Conservation (phyloP, 495 filamentous ascomycete species). For the Podospora comata region DNA sequence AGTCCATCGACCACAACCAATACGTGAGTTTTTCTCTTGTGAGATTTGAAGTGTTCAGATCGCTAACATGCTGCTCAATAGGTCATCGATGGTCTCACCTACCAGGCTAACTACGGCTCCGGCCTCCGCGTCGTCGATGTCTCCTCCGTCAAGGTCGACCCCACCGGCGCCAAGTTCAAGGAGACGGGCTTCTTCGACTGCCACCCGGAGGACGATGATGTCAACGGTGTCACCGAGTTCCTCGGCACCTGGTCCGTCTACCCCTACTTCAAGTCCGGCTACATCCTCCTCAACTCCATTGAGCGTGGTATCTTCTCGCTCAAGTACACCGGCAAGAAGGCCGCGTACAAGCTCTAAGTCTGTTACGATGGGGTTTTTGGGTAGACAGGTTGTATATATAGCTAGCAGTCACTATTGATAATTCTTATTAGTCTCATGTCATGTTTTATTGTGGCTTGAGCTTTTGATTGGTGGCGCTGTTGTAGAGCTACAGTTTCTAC, state of each 20-base stretch:
- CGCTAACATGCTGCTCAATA: background rate
- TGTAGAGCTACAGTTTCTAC: background rate
- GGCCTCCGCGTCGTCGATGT: slow-evolving; percentile 58
- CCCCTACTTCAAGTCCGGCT: slow-evolving; percentile 55
- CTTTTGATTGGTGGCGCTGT: background rate
- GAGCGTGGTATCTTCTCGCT: slow-evolving; percentile 57
- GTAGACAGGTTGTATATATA: background rate
- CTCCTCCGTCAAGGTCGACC: slow-evolving; percentile 50
- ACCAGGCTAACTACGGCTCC: slow-evolving; percentile 59
- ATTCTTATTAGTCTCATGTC: background rate
- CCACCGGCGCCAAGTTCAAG: slow-evolving; percentile 48
- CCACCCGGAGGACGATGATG: slow-evolving; percentile 57
- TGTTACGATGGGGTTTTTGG: background rate
- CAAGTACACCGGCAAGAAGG: slow-evolving; percentile 31
- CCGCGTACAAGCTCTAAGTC: slow-evolving; percentile 9
- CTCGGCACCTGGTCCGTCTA: slow-evolving; percentile 58
- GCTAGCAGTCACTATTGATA: background rate
- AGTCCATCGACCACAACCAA: slow-evolving; percentile 61
- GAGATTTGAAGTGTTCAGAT: background rate
- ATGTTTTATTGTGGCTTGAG: background rate
- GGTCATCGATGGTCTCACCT: slow-evolving; percentile 48
- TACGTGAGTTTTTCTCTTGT: slow-evolving; percentile 33
- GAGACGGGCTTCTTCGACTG: slow-evolving; percentile 59
- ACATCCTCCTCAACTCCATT: slow-evolving; percentile 58
- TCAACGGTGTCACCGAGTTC: slow-evolving; percentile 52